phyloP scores from a whole-genome alignment of 148 eudicot genomes.

The Silene conica region DNA sequence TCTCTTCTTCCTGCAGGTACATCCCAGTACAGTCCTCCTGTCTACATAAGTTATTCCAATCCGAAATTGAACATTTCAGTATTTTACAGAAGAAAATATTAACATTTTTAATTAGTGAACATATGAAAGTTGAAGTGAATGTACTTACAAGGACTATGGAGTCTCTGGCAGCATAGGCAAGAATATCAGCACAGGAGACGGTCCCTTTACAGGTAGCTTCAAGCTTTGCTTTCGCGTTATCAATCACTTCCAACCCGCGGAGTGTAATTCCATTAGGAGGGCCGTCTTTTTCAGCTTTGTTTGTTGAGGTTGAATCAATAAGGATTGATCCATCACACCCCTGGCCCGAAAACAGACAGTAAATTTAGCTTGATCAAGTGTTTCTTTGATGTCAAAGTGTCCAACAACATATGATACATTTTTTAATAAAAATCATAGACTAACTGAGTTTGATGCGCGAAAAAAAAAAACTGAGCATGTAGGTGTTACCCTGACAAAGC shows the following conservation, averaged over 20 bases:
- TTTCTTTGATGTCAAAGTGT: too few species aligned
- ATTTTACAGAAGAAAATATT: not conserved
- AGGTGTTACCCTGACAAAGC: too few species aligned
- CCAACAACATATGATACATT: too few species aligned
- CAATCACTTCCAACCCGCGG: constrained; percentile 72
- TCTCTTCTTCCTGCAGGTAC: constrained; percentile 45
- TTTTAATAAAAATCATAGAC: too few species aligned
- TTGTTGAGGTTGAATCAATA: constrained; percentile 59
- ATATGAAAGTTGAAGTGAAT: not conserved
- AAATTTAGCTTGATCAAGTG: too few species aligned
- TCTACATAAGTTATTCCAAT: constrained; percentile 11
- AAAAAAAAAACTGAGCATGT: too few species aligned
- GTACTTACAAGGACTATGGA: constrained; percentile 43
- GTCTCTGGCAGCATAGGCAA: constrained; percentile 84
- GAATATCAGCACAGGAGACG: constrained; percentile 85
- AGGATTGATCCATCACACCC: too few species aligned
- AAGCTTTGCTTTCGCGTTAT: constrained; percentile 53
- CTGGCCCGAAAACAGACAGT: too few species aligned
- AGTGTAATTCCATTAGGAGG: constrained; percentile 52
- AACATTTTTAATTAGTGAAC: not conserved
- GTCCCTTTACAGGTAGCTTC: constrained; percentile 49
- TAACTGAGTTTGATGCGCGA: too few species aligned
- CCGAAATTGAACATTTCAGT: not conserved
- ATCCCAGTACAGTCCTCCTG: constrained; percentile 27
- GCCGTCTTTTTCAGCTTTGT: constrained; percentile 66